Evolutionary conservation across 345 rosid genomes (phyloP), one percentile per base, ranked within the genome.

Genomic region (Eucalyptus fibrosa): DNA sequence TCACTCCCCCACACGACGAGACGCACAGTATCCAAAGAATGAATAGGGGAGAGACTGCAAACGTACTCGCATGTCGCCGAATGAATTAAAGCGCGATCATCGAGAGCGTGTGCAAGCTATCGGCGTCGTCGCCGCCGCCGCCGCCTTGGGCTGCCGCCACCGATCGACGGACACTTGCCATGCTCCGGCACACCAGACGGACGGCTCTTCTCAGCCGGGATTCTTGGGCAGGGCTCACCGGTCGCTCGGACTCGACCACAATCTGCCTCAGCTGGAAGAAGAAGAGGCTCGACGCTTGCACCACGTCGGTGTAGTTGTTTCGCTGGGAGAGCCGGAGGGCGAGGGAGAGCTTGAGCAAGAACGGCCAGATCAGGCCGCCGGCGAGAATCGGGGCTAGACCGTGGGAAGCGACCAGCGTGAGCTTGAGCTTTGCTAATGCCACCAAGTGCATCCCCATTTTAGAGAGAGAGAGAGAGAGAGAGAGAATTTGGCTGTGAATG

Each of bases 361-460:
- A 89, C 28, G 89, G 91, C 86, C 90, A 89, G 32, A 89, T n/a
- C 50, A 89, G 86, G 85, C 85, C 85, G 90, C 88, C 82, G 51
- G 88, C 50, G 72, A 89, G 90, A 49, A 87, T 30, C 8, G 90
- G 88, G 34, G 44, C 72, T 34, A 69, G 34, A 72, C 85, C 15
- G 19, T 69, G 90, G 67, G 90, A 65, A 28, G 60, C 21, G 88
- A 40, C 47, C 47, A 69, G 55, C 8, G 87, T 21, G 67, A 87
- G 77, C 49, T 89, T 86, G 88, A 89, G 88, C 85, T 89, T 89
- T 37, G 90, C 88, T 21, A 89, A 72, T 49, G 51, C 86, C 55
- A 72, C 77, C 86, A 89, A 50, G 28, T 42, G 90, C 86, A 69
- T 34, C 49, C 83, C 90, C 90, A 89, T 86, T 47, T 7, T 53